These are phyloP conservation scores for Fusarium sp. DNA, from an alignment of 2,329 filamentous ascomycete species.

Conservation along the genomic window DNA sequence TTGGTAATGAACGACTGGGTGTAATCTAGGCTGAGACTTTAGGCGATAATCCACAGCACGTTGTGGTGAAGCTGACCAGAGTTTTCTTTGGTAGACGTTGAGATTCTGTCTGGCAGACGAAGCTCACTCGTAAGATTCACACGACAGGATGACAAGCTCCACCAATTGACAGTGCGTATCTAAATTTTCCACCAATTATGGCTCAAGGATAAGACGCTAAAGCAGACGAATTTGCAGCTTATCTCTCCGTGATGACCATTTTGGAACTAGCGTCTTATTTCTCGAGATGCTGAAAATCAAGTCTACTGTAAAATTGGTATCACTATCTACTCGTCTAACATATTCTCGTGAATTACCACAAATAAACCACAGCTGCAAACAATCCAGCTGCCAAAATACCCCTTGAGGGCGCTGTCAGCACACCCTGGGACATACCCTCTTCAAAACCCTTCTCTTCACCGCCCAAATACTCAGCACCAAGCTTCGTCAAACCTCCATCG, in stretches of 20 bases:
- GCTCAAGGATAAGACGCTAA: fast-evolving
- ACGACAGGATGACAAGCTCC: neutral
- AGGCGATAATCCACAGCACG: fast-evolving
- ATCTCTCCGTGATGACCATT: neutral
- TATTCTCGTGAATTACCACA: conserved; percentile 12
- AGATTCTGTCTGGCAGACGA: fast-evolving
- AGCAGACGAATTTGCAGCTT: neutral
- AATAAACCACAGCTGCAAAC: neutral
- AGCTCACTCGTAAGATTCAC: neutral
- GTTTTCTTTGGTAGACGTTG: fast-evolving
- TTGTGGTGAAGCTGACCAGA: fast-evolving
- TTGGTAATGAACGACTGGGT: fast-evolving
- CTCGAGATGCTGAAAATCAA: neutral
- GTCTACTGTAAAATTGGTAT: conserved; percentile 11
- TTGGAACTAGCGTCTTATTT: neutral
- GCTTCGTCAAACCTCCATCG: conserved; percentile 53
- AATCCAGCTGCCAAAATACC: conserved; percentile 1
- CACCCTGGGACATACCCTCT: conserved; percentile 44
- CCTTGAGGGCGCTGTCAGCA: neutral
- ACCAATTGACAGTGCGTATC: neutral
- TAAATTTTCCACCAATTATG: neutral
- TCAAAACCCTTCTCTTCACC: conserved; percentile 54
- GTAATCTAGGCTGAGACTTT: too few relatives aligned
- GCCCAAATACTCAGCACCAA: conserved; percentile 54
- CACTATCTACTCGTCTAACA: conserved; percentile 16